Percentiles rank a stretch among this genome's conserved stretches.
Conservation (phyloP, 805 yeast genomes). For the Candida bentonensis region DNA sequence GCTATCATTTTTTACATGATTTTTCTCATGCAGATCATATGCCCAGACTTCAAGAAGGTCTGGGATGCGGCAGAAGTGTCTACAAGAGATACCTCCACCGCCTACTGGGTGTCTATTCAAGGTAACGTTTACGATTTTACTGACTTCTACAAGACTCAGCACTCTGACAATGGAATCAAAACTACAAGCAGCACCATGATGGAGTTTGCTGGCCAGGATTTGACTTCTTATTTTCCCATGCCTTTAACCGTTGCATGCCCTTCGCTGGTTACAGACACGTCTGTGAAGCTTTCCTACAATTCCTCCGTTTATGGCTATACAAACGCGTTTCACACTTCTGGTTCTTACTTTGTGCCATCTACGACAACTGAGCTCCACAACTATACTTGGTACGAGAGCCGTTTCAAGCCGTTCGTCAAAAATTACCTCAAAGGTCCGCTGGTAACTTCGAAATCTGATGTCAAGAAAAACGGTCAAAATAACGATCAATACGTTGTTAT, state of each 20-base stretch:
- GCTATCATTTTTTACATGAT: conserved; percentile 30
- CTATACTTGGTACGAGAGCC: conserved; percentile 23
- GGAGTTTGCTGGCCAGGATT: conserved; percentile 25
- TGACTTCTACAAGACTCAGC: conserved; percentile 26
- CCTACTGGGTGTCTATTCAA: conserved; percentile 25
- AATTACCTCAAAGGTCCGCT: conserved; percentile 24
- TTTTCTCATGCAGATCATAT: conserved; percentile 23
- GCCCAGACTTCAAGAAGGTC: conserved; percentile 28
- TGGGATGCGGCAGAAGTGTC: conserved; percentile 25
- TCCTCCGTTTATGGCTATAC: conserved; percentile 16
- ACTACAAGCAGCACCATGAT: conserved; percentile 22
- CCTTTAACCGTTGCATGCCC: conserved; percentile 28
- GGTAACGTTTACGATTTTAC: conserved; percentile 29
- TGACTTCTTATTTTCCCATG: conserved; percentile 27
- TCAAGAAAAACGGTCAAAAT: conserved; percentile 11
- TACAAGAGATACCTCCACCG: conserved; percentile 23
- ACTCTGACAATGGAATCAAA: conserved; percentile 24
- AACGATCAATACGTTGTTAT: conserved; percentile 20
- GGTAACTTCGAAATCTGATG: conserved; percentile 19
- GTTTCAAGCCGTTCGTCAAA: conserved; percentile 22
- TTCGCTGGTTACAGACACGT: conserved; percentile 20
- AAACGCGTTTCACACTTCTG: conserved; percentile 21
- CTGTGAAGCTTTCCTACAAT: conserved; percentile 19
- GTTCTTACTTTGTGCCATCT: conserved; percentile 16
- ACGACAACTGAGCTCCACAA: conserved; percentile 21